These are phyloP conservation scores for Mycena indigotica DNA, from an alignment of 768 basidiomycete species.

Conservation along the genomic window DNA sequence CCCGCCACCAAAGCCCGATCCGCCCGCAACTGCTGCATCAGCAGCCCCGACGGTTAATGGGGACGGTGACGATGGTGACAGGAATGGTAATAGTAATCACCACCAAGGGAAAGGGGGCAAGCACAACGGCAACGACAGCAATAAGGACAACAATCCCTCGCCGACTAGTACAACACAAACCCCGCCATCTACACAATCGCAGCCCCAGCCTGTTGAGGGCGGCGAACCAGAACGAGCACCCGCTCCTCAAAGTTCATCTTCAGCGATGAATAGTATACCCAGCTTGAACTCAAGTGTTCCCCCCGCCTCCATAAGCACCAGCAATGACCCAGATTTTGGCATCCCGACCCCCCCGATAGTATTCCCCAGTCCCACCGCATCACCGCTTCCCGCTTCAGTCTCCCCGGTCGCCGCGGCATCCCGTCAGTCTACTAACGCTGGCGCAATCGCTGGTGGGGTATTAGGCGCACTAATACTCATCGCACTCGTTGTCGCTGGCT, in stretches of 20 bases:
- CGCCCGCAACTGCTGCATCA: not conserved
- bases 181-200: slow-evolving; percentile 2
- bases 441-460: slow-evolving; percentile 56
- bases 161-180: slow-evolving; percentile 15
- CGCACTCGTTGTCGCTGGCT: slow-evolving; percentile 33
- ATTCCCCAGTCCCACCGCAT: too few relatives aligned
- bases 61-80: slow-evolving; percentile 6
- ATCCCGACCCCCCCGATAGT: too few relatives aligned
- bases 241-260: too few relatives aligned
- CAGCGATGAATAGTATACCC: too few relatives aligned
- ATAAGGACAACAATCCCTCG: slow-evolving; percentile 5
- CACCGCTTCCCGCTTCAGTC: too few relatives aligned
- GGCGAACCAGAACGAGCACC: too few relatives aligned
- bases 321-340: too few relatives aligned
- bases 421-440: slow-evolving; percentile 31
- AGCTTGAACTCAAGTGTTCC: too few relatives aligned
- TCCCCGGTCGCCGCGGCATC: not conserved
- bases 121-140: not conserved
- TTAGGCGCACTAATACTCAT: slow-evolving; percentile 50
- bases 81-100: slow-evolving; percentile 11
- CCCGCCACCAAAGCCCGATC: too few relatives aligned
- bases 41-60: slow-evolving; percentile 1
- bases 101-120: slow-evolving; percentile 10
- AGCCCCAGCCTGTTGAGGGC: too few relatives aligned
- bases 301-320: too few relatives aligned